These are phyloP conservation scores for Ilyonectria sp. DNA, from an alignment of 2,329 filamentous ascomycete genomes.

Conservation along the genomic window DNA sequence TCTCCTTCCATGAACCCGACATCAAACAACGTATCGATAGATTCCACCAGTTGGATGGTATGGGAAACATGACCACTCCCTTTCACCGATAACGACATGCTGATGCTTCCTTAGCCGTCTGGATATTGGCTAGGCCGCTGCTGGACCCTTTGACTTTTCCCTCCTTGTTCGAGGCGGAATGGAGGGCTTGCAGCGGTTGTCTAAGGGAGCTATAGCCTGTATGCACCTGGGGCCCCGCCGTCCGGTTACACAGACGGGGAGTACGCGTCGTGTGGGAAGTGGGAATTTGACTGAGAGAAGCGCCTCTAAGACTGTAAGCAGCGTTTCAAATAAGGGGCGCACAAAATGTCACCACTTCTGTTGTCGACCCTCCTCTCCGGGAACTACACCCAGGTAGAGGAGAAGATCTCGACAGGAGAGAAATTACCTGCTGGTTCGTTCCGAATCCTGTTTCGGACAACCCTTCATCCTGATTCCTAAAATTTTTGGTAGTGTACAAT, in stretches of 20 bases:
- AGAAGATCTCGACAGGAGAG: too few species aligned
- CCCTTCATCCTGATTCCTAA: too few species aligned
- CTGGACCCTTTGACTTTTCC: background rate
- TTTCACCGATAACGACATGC: background rate
- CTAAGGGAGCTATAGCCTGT: background rate
- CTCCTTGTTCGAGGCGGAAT: background rate
- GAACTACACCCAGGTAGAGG: too few species aligned
- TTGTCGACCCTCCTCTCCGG: background rate
- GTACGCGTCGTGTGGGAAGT: background rate
- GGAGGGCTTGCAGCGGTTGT: background rate
- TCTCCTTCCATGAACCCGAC: background rate
- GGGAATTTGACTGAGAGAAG: background rate
- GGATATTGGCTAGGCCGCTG: background rate
- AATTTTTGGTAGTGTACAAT: too few species aligned
- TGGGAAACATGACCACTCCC: background rate
- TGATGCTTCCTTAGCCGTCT: background rate
- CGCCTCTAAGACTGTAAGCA: background rate
- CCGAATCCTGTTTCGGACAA: too few species aligned
- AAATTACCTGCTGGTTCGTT: too few species aligned
- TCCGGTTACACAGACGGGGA: background rate
- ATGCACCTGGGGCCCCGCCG: background rate
- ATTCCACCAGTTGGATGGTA: background rate
- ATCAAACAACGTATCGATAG: background rate
- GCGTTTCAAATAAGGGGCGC: background rate
- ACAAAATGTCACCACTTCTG: background rate